Percentiles rank a stretch among this genome's conserved stretches.
Evolutionary conservation across 2,329 filamentous ascomycete genomes (phyloP).

Genomic region (Fusarium sp.): DNA sequence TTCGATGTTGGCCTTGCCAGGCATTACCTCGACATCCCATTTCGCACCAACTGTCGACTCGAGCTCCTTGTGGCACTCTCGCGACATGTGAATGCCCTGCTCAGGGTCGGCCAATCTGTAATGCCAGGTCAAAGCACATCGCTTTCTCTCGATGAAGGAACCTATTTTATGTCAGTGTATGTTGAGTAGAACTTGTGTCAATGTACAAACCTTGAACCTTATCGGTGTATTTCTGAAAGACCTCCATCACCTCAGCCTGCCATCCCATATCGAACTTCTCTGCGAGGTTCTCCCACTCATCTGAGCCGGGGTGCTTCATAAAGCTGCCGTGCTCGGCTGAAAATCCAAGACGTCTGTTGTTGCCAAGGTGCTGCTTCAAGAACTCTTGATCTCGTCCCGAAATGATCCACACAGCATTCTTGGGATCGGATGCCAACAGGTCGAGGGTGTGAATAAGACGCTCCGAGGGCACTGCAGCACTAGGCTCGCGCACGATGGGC

Average conservation of each 20-base stretch:
- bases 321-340: slow-evolving; percentile 98
- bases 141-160: slow-evolving; percentile 93
- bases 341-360: slow-evolving; percentile 89
- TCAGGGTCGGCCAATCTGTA: slow-evolving; percentile 92
- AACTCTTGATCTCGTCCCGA: slow-evolving; percentile 94
- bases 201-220: slow-evolving; percentile 76
- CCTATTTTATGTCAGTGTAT: slow-evolving; percentile 59
- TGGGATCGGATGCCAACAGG: slow-evolving; percentile 80
- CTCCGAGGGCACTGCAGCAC: slow-evolving; percentile 87
- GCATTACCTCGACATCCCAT: slow-evolving; percentile 96
- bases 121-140: slow-evolving; percentile 96
- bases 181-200: too few relatives aligned
- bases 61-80: slow-evolving; percentile 84
- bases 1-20: slow-evolving; percentile 95
- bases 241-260: slow-evolving; percentile 85
- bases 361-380: slow-evolving; percentile 89
- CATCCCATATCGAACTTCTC: slow-evolving; percentile 91
- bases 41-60: slow-evolving; percentile 79
- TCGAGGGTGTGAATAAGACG: slow-evolving; percentile 84
- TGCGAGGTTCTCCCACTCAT: slow-evolving; percentile 89
- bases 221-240: slow-evolving; percentile 91
- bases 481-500: slow-evolving; percentile 92
- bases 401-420: slow-evolving; percentile 97
- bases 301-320: slow-evolving; percentile 80
- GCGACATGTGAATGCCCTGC: slow-evolving; percentile 82